These are phyloP conservation scores for Tolypocladium sp. DNA, from an alignment of 2,329 filamentous ascomycete species.

Conservation along the genomic window DNA sequence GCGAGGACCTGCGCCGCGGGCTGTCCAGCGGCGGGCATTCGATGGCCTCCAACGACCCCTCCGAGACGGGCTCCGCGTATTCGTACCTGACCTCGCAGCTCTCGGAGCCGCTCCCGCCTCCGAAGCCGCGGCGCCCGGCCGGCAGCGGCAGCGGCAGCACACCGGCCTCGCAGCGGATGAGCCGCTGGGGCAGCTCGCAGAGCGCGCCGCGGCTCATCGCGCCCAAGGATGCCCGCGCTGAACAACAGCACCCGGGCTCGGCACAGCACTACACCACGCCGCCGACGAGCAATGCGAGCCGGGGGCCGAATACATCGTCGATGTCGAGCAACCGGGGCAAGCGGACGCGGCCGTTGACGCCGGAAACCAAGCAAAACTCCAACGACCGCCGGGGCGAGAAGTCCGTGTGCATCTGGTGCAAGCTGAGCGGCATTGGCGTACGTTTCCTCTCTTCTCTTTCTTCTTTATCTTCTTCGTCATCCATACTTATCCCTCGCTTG, in stretches of 20 bases:
- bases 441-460: not conserved
- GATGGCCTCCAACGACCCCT: not conserved
- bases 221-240: not conserved
- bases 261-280: not conserved
- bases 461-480: not conserved
- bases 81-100: not conserved
- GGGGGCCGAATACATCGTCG: not conserved
- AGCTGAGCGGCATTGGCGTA: not conserved
- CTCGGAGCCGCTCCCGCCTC: not conserved
- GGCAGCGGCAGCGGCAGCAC: not conserved
- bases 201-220: not conserved
- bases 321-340: not conserved
- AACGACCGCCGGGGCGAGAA: not conserved
- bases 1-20: not conserved
- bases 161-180: not conserved
- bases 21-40: not conserved
- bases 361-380: not conserved
- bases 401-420: not conserved
- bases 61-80: not conserved
- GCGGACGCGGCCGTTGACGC: not conserved
- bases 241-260: not conserved
- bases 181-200: not conserved
- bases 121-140: not conserved
- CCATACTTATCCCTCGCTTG: no score
- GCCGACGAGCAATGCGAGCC: not conserved